Evolutionary conservation across 768 basidiomycete genomes (phyloP).

Genomic region (Mycena vulgaris): DNA sequence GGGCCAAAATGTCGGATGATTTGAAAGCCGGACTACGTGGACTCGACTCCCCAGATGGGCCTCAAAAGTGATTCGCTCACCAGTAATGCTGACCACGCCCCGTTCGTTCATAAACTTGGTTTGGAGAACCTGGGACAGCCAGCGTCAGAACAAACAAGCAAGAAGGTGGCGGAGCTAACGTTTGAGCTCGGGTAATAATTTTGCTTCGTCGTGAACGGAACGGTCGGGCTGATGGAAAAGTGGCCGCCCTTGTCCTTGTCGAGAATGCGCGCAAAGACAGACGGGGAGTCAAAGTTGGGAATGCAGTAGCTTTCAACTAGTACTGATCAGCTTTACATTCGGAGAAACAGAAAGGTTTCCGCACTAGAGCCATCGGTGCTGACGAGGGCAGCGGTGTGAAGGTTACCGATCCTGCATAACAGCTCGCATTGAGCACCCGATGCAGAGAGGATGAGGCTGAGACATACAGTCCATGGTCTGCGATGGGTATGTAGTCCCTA

Average conservation of each 20-base stretch:
- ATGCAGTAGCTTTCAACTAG: constrained; percentile 95
- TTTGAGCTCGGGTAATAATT: constrained; percentile 89
- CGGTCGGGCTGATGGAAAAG: constrained; percentile 87
- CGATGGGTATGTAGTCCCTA: constrained; percentile 81
- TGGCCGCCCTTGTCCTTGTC: constrained; percentile 95
- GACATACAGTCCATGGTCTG: constrained; percentile 85
- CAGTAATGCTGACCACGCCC: constrained; percentile 90
- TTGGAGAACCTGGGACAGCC: constrained; percentile 73
- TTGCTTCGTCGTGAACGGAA: constrained; percentile 82
- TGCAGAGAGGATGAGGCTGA: neutral
- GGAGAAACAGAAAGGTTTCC: neutral
- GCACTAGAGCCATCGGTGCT: constrained; percentile 88
- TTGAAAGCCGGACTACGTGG: constrained; percentile 1
- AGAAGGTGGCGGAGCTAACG: constrained; percentile 51
- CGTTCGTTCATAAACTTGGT: constrained; percentile 93
- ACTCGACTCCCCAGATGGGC: neutral
- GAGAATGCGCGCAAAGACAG: constrained; percentile 90
- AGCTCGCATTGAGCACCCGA: neutral
- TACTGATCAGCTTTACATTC: neutral
- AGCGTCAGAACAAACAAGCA: constrained; percentile 37
- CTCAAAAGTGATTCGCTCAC: constrained; percentile 50
- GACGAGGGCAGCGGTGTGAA: constrained; percentile 87
- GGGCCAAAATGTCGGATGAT: neutral
- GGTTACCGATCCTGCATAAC: constrained; percentile 80
- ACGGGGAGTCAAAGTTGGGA: constrained; percentile 95